Evolutionary conservation across 2,329 filamentous ascomycete genomes (phyloP), one percentile per base, ranked within the genome.

Genomic region (Colletotrichum sublineola): DNA sequence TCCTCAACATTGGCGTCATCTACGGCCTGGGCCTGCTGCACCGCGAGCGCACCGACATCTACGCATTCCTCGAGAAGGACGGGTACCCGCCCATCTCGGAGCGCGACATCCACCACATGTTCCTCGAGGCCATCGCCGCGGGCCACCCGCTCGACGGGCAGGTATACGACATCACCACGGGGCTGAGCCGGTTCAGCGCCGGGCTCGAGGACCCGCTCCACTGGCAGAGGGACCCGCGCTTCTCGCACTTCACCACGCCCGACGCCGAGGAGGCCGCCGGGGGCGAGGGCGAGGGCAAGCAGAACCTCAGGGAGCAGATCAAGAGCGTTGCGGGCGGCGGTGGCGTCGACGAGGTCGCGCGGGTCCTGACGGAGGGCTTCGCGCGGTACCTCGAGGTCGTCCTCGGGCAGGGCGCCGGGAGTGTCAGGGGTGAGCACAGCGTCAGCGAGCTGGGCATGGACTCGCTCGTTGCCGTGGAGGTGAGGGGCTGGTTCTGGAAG

Each of bases 401-500:
- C 1, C 69, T 77, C 5, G 76, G 75, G 8, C 61, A 74, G 1
- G 33, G 73, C 0, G 75, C 77, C 7, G 78, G 78, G 5, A 71
- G 70, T 4, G 76, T 84, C 31, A 76, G 76, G n/a, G 70, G 75
- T 0, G 77, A 81, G 9, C 77, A 78, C 63, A 81, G 77, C 63
- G 70, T 84, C 11, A 70, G 74, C 2, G 82, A 84, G 42, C 73
- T 76, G 48, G 79, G 79, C 48, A 73, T 78, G 48, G 77, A 80
- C 69, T 77, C 77, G 31, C 74, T 81, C 5, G 74, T 79, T 2
- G 78, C 77, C 11, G 74, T 78, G n/a, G 78, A 77, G 80, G 83
- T 84, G 6, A 82, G 85, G 4, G 78, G 82, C 5, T 88, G 86
- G 86, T 86, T 87, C 69, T 66, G 82, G 48, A 86, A 84, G 73